Evolutionary conservation across 228 moss, liverwort and hornwort species (phyloP).

Genomic region (Sphagnum fallax): DNA sequence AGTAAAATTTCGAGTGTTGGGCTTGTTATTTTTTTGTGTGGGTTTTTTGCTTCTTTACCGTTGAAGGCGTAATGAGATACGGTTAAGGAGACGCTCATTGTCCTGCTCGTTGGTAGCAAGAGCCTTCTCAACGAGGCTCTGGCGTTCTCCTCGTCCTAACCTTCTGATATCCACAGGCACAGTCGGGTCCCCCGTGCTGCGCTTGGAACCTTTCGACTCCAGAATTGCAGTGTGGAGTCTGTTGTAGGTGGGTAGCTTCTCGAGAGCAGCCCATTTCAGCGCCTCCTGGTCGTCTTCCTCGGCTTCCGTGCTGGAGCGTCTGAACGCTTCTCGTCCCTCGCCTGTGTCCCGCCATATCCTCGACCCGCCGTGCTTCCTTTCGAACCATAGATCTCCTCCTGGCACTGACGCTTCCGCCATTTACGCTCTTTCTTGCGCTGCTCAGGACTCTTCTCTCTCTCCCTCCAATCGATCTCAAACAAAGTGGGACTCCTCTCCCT

Average conservation of each 20-base stretch:
- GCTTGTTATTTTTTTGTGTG: no score
- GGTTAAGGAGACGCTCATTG: conserved; percentile 55
- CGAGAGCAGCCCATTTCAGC: conserved; percentile 57
- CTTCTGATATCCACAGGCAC: conserved; percentile 35
- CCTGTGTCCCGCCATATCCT: conserved; percentile 43
- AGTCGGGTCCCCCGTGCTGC: not conserved
- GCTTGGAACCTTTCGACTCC: conserved; percentile 9
- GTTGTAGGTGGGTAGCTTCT: conserved; percentile 52
- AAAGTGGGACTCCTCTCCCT: no score
- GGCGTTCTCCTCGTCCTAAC: conserved; percentile 47
- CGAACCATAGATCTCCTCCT: conserved; percentile 51
- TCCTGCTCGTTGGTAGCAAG: conserved; percentile 68
- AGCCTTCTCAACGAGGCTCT: conserved; percentile 60
- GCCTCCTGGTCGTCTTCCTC: conserved; percentile 33
- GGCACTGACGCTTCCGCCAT: conserved; percentile 46
- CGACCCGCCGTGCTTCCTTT: conserved; percentile 52
- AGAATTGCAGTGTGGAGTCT: conserved; percentile 37
- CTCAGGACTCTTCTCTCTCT: no score
- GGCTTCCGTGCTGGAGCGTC: conserved; percentile 11
- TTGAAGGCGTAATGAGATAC: no score
- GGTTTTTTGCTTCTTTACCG: no score
- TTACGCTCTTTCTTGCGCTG: not conserved
- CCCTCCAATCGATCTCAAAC: no score
- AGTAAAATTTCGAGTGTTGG: no score
- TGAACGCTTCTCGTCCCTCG: conserved; percentile 31